Base-by-base conservation (phyloP, 2,329 filamentous ascomycete genomes). In the Plenodomus tracheiphilus region DNA sequence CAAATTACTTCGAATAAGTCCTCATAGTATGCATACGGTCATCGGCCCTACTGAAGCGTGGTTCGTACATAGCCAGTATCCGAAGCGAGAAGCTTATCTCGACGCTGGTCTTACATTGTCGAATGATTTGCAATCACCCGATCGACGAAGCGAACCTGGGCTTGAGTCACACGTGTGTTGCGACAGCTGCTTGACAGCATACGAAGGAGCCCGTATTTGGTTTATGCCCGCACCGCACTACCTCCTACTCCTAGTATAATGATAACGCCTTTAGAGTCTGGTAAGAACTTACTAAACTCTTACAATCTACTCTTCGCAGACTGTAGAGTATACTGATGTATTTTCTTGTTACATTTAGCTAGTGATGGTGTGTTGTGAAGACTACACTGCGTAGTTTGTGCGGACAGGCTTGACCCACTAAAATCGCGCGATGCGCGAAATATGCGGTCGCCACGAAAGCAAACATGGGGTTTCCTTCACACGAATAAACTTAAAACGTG, bases 361-460 rank as follows among this genome's bases (percentile, higher is more conserved):
- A n/a, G n/a, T n/a, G n/a, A n/a, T n/a, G n/a, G 28, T 15, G 13
- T 15, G 8, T 32, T 6, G 28, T 11, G 15, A 32, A 4, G 15
- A 32, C 7, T 6, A 32, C 28, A 34, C 36, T 53, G 58, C 55
- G 58, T 15, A 43, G 41, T 59, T 59, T 61, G 51, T 55, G 59
- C 58, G 55, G 39, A 46, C 42, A 21, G 45, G n/a, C 22, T 22
- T n/a, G 42, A 39, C 43, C n/a, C 48, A 49, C 53, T 43, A 43
- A 45, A 42, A 34, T 41, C 8, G 47, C 40, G 43, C 42, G 21
- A 39, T 62, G 59, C 58, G 60, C 57, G 54, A 58, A 53, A 62
- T 63, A 56, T 62, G 60, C 61, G 58, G 38, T 37, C 38, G 57
- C 50, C 47, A 49, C 48, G 16, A 15, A 32, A 20, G 54, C 40